Evolutionary conservation across 2,329 filamentous ascomycete species (phyloP).

Genomic region (Blastomyces percursus): DNA sequence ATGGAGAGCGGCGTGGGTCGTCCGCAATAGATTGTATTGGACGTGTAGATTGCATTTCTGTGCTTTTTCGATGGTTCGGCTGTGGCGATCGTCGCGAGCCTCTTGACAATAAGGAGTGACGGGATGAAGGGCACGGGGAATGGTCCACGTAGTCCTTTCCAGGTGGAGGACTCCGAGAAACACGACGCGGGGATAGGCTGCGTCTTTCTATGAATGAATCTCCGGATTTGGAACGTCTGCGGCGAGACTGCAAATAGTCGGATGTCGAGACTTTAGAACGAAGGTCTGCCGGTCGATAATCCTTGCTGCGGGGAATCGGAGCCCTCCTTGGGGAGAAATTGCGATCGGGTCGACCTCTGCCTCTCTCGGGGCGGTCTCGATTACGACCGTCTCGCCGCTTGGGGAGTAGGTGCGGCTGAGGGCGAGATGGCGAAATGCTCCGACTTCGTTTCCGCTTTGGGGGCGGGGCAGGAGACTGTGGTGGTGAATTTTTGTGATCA

Average conservation of each 20-base stretch:
- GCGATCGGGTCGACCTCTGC: conserved; percentile 27
- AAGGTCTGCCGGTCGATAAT: conserved; percentile 21
- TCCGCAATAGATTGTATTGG: conserved; percentile 22
- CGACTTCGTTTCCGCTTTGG: conserved; percentile 32
- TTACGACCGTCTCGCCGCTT: conserved; percentile 28
- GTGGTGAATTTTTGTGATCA: conserved; percentile 19
- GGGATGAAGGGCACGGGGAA: conserved; percentile 26
- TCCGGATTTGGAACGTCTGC: conserved; percentile 26
- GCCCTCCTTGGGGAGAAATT: conserved; percentile 25
- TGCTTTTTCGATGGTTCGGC: conserved; percentile 16
- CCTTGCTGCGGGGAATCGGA: conserved; percentile 24
- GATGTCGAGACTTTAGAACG: conserved; percentile 15
- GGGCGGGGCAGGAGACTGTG: conserved; percentile 22
- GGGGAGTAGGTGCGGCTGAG: conserved; percentile 20
- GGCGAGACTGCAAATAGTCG: conserved; percentile 19
- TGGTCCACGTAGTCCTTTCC: conserved; percentile 16
- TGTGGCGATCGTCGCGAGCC: conserved; percentile 24
- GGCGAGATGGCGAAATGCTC: conserved; percentile 29
- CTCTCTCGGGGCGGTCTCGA: conserved; percentile 27
- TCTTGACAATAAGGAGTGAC: conserved; percentile 25
- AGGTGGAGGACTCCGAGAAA: conserved; percentile 21
- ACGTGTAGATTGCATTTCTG: conserved; percentile 21
- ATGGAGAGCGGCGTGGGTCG: conserved; percentile 22
- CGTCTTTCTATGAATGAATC: conserved; percentile 18
- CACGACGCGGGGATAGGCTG: conserved; percentile 20